Evolutionary conservation across 306 rosid species (phyloP), one percentile per base, ranked within the genome.

Genomic region (Fagus sylvatica): DNA sequence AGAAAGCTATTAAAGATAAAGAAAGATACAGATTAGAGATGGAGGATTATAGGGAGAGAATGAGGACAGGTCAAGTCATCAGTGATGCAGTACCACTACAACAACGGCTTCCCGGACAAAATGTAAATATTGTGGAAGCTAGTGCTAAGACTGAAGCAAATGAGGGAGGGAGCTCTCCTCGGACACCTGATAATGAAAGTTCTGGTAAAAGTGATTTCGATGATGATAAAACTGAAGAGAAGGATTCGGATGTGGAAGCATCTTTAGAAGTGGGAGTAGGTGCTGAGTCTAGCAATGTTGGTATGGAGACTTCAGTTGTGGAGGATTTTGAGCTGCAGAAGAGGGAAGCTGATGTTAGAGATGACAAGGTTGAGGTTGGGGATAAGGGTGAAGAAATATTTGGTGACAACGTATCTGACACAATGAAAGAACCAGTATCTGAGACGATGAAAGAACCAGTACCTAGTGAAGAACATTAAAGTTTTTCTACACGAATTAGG

Each of bases 1-100:
- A 92, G 82, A 87, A 88, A 85, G 99, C 99, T 1, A 4, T 87
- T 48, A 87, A 87, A 84, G 99, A 95, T 73, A 95, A 93, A 79
- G 97, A 93, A 73, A 85, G 99, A 76, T 95, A 95, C 80, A 61
- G 72, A 76, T 62, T 77, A 9, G 98, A 95, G 77, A 95, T 95
- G 99, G 98, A 91, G 83, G 80, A 83, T 62, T 95, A 95, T 79
- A 82, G 90, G 15, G 91, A 87, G 88, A 87, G 84, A 72, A 61
- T 71, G 79, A 91, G 81, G 76, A 76, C 75, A 15, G 93, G 88
- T 17, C 91, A 82, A 64, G 79, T 88, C 8, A 81, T 93, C 75
- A 90, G 90, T 36, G 88, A 95, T 67, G 97, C 93, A 1, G 84
- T 89, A 66, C 99, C 97, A 3, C 86, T 91, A 32, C 97, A 81